phyloP scores from a whole-genome alignment of 306 rosid species.

The Medicago lupulina region DNA sequence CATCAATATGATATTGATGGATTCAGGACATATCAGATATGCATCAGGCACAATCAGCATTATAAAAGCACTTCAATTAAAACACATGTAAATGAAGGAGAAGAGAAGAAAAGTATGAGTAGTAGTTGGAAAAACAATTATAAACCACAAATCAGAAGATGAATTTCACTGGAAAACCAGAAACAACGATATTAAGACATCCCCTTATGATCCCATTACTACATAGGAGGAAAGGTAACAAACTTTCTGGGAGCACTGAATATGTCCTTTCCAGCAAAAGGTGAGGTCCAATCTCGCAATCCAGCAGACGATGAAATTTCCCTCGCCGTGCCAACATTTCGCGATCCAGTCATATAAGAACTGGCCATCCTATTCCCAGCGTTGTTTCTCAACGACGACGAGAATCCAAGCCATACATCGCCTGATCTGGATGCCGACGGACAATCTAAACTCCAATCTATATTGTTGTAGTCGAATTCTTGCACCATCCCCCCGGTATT shows the following conservation, averaged over 20 bases:
- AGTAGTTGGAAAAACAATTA: constrained; percentile 8
- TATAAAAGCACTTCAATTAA: constrained; percentile 7
- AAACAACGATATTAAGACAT: constrained; percentile 38
- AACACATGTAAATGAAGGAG: constrained; percentile 10
- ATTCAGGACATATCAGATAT: no score
- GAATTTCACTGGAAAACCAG: constrained; percentile 46
- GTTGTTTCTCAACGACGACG: constrained; percentile 47
- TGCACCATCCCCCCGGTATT: constrained; percentile 57
- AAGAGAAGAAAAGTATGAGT: constrained; percentile 5
- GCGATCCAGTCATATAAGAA: constrained; percentile 55
- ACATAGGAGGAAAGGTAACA: constrained; percentile 82
- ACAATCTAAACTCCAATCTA: constrained; percentile 82
- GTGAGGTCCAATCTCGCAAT: constrained; percentile 79
- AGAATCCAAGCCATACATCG: constrained; percentile 63
- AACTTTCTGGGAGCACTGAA: constrained; percentile 83
- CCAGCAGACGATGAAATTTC: constrained; percentile 58
- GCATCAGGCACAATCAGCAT: not conserved
- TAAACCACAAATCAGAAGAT: constrained; percentile 39
- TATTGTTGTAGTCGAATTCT: constrained; percentile 66
- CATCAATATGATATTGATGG: no score
- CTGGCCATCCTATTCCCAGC: constrained; percentile 32
- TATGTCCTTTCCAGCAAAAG: constrained; percentile 84
- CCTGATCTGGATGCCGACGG: constrained; percentile 47
- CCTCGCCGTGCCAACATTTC: constrained; percentile 56
- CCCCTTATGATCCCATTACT: constrained; percentile 29